A percentile compares a stretch with the other conserved stretches of the same genome.
These are phyloP conservation scores for Strobilomyces confusus DNA, from an alignment of 768 basidiomycete genomes.

Conservation along the genomic window DNA sequence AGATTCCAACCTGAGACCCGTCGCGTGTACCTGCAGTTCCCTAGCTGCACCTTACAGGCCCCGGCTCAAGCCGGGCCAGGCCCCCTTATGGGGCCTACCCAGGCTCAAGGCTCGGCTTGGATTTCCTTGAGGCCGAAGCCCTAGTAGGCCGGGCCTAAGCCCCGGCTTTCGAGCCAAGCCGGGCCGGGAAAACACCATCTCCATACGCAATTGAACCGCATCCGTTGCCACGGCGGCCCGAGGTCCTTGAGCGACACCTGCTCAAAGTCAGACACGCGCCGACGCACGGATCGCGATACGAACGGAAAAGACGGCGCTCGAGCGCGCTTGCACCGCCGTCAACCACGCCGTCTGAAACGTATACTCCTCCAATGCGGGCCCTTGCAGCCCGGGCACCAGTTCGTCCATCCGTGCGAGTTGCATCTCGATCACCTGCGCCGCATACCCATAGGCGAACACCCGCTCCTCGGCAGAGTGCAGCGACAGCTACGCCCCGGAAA, in stretches of 20 bases:
- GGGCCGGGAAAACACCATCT: no score
- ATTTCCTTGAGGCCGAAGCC: no score
- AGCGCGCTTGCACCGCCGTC: slow-evolving; percentile 56
- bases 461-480: slow-evolving; percentile 66
- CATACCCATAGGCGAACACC: slow-evolving; percentile 76
- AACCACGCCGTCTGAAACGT: slow-evolving; percentile 48
- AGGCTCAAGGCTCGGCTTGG: no score
- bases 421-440: slow-evolving; percentile 49
- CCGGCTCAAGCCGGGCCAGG: no score
- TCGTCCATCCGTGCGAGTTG: slow-evolving; percentile 54
- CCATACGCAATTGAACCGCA: slow-evolving; percentile 54
- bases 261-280: background rate
- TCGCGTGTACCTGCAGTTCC: no score
- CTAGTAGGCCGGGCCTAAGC: no score
- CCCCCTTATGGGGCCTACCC: no score
- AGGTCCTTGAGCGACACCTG: slow-evolving; percentile 49
- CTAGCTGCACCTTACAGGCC: no score
- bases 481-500: slow-evolving; percentile 74
- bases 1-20: no score
- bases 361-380: slow-evolving; percentile 41
- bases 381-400: slow-evolving; percentile 36
- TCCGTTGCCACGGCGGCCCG: slow-evolving; percentile 46
- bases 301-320: slow-evolving; percentile 52
- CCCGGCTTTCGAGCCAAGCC: no score
- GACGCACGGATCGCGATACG: slow-evolving; percentile 10